Conservation (phyloP, 352 stramenopile genomes). For the Phytopythium oedochilum region DNA sequence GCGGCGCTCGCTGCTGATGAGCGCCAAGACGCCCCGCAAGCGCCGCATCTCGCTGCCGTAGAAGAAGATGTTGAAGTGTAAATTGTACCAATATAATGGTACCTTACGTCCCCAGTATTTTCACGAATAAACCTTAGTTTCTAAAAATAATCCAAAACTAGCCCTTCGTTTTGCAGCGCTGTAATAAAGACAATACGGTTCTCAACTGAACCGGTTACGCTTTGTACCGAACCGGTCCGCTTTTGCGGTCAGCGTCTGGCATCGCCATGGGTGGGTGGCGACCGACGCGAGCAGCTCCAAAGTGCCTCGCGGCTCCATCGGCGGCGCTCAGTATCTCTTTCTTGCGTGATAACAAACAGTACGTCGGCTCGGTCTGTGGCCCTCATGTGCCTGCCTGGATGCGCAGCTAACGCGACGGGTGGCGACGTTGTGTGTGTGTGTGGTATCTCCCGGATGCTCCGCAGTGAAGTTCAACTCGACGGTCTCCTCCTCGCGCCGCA, state of each 20-base stretch:
- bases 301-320: background rate
- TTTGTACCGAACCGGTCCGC: background rate
- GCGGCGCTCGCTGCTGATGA: background rate
- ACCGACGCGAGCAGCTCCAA: background rate
- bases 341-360: conserved; percentile 84
- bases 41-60: conserved; percentile 13
- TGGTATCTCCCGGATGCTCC: background rate
- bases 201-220: background rate
- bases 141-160: background rate
- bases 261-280: background rate
- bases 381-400: background rate
- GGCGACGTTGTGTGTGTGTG: background rate
- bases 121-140: too few relatives aligned
- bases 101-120: too few relatives aligned
- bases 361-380: conserved; percentile 18
- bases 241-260: too few relatives aligned
- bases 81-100: background rate
- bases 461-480: conserved; percentile 94
- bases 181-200: background rate
- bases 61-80: too few relatives aligned
- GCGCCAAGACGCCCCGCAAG: conserved; percentile 16
- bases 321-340: conserved; percentile 71
- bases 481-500: conserved; percentile 95
- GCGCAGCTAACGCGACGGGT: background rate
- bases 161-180: background rate